Conservation (phyloP, 2,329 filamentous ascomycete species). For the Verticillium longisporum region DNA sequence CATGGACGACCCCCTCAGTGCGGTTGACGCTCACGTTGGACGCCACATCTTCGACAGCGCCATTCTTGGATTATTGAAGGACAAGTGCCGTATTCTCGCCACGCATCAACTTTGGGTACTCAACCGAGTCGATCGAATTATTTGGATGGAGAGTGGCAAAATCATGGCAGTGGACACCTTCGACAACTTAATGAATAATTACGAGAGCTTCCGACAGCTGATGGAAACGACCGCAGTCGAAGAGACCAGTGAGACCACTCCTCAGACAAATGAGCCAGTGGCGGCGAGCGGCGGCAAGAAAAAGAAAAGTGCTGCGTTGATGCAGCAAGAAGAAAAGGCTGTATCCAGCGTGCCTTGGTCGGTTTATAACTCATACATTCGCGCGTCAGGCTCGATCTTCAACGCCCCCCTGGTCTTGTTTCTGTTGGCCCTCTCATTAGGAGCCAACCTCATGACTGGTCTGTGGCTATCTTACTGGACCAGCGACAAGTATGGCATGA, state of each 20-base stretch:
- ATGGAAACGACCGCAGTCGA: slow-evolving; percentile 81
- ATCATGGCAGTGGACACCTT: slow-evolving; percentile 87
- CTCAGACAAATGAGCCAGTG: slow-evolving; percentile 33
- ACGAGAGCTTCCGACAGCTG: slow-evolving; percentile 70
- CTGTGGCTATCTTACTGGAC: slow-evolving; percentile 96
- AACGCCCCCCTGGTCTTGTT: slow-evolving; percentile 58
- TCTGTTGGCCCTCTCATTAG: slow-evolving; percentile 67
- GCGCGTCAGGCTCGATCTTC: slow-evolving; percentile 64
- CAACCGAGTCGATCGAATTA: slow-evolving; percentile 81
- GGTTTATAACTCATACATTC: slow-evolving; percentile 72
- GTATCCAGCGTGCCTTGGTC: slow-evolving; percentile 71
- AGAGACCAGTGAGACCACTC: slow-evolving; percentile 46
- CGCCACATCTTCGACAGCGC: slow-evolving; percentile 86
- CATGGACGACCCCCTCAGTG: slow-evolving; percentile 63
- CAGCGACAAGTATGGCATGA: slow-evolving; percentile 64
- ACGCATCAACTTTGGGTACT: slow-evolving; percentile 95
- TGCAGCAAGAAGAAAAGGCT: slow-evolving; percentile 67
- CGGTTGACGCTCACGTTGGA: slow-evolving; percentile 64
- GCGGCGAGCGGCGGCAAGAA: slow-evolving; percentile 40
- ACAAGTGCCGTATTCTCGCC: slow-evolving; percentile 85
- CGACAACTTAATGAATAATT: slow-evolving; percentile 73
- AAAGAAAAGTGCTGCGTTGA: slow-evolving; percentile 55
- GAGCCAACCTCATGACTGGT: slow-evolving; percentile 78
- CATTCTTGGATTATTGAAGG: slow-evolving; percentile 78
- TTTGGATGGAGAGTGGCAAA: slow-evolving; percentile 84